Percentiles rank a stretch among this genome's conserved stretches.
phyloP scores from a whole-genome alignment of 2,329 filamentous ascomycete species.

The Ceratocystis diversiconidia region DNA sequence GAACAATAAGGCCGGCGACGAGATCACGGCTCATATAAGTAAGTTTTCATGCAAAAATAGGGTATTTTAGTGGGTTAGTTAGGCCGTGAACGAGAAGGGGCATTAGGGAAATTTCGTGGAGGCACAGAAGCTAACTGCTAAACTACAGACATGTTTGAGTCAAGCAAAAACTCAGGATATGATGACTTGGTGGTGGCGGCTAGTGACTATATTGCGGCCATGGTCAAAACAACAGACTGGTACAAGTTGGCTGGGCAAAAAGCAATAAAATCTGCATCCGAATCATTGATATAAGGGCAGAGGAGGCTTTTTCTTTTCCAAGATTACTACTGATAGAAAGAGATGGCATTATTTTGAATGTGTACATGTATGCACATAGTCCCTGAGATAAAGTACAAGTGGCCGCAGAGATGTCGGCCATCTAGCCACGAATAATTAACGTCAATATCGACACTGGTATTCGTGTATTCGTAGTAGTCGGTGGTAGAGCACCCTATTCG shows the following conservation, averaged over 20 bases:
- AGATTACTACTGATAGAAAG: background rate
- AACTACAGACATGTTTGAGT: conserved; percentile 53
- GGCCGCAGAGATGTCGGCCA: background rate
- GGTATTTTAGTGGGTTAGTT: background rate
- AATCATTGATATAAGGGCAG: conserved; percentile 1
- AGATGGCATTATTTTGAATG: too few species aligned
- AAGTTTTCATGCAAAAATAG: conserved; percentile 23
- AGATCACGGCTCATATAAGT: conserved; percentile 67
- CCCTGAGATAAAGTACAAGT: too few species aligned
- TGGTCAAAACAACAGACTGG: conserved; percentile 49
- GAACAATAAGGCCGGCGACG: conserved; percentile 68
- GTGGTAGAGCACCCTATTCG: conserved; percentile 7
- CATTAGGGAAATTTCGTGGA: background rate
- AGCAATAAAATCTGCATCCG: conserved; percentile 21
- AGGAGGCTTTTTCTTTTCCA: background rate
- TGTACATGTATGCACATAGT: too few species aligned
- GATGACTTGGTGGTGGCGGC: conserved; percentile 51
- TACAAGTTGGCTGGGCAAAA: conserved; percentile 40
- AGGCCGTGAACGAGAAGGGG: background rate
- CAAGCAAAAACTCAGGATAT: conserved; percentile 58
- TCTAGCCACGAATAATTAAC: too few species aligned
- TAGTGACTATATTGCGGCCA: conserved; percentile 48
- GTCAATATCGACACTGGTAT: background rate
- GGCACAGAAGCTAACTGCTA: background rate
- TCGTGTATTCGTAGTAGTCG: background rate